Evolutionary conservation across 352 stramenopile species (phyloP), one percentile per base, ranked within the genome.

Genomic region (Pythium volutum): DNA sequence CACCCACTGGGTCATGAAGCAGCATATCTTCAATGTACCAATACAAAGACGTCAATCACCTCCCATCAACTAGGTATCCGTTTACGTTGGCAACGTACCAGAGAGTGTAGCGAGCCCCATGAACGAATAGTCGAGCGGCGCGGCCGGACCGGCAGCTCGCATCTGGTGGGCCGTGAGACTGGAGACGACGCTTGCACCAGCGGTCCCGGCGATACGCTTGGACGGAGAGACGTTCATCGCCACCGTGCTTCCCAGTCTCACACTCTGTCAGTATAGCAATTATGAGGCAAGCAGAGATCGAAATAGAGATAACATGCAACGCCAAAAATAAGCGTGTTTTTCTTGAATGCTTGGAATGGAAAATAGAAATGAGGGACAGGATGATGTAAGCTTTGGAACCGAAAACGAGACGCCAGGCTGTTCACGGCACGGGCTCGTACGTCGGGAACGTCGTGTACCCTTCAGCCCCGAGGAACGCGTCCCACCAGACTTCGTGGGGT

Each of bases 111-210:
- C 29, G 22, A 90, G 73, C 1, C 79, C 76, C 77, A 90, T 87
- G 67, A 90, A 90, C 10, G 81, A 90, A 50, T 81, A 90, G 60
- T 89, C 79, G 18, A 90, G 63, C 2, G 77, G 79, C 14, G 73
- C 58, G 0, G 59, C 27, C 2, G 66, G 61, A 15, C 59, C 46
- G 20, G 62, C 47, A 1, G 49, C 62, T 16, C 63, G 66, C 58
- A 64, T 49, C 26, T 59, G 49, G 7, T 60, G 59, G 25, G 59
- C 25, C n/a, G 58, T 59, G 48, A 65, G 20, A 39, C 58, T 65
- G 25, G 43, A n/a, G n/a, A n/a, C n/a, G n/a, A n/a, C n/a, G n/a
- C n/a, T 39, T 45, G 10, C 38, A 8, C 12, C 38, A 23, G 38
- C 38, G 7, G 38, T 22, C 22, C 58, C 45, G 3, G 27, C 49